phyloP scores from a whole-genome alignment of 225 moss, liverwort and hornwort genomes.

The Climacium dendroides region DNA sequence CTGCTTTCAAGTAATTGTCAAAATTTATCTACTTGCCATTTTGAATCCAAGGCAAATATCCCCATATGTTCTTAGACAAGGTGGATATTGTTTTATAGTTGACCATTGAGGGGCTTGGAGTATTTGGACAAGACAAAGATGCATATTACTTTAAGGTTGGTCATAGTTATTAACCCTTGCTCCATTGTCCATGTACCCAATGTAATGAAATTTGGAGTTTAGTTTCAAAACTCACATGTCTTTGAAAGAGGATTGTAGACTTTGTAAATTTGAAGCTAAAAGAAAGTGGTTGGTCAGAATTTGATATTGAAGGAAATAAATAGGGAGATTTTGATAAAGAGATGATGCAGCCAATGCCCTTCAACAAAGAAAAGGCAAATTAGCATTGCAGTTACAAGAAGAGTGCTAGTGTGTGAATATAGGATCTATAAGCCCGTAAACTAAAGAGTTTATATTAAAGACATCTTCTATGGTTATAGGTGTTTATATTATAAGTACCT shows the following conservation, averaged over 20 bases:
- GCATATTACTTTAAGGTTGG: neutral
- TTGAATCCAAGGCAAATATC: accelerated
- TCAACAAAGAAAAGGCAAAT: no score
- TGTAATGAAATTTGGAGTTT: neutral
- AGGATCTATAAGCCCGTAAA: no score
- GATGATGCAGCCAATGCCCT: neutral
- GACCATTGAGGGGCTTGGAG: accelerated
- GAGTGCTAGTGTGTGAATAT: no score
- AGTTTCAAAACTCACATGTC: neutral
- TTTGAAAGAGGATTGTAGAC: neutral
- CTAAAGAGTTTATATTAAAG: no score
- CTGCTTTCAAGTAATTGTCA: accelerated
- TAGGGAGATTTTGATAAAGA: accelerated
- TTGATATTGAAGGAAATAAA: neutral
- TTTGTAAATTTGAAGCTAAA: neutral
- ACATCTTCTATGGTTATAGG: no score
- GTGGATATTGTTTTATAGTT: neutral
- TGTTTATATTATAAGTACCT: neutral
- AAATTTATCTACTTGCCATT: neutral
- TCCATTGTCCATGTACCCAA: accelerated
- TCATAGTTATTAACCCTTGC: accelerated
- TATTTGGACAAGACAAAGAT: accelerated
- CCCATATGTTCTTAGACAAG: accelerated
- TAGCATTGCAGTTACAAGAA: no score
- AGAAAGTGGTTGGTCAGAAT: neutral